Evolutionary conservation across 1,139 yeast species (phyloP).

Genomic region (Arxiozyma slooffiae): DNA sequence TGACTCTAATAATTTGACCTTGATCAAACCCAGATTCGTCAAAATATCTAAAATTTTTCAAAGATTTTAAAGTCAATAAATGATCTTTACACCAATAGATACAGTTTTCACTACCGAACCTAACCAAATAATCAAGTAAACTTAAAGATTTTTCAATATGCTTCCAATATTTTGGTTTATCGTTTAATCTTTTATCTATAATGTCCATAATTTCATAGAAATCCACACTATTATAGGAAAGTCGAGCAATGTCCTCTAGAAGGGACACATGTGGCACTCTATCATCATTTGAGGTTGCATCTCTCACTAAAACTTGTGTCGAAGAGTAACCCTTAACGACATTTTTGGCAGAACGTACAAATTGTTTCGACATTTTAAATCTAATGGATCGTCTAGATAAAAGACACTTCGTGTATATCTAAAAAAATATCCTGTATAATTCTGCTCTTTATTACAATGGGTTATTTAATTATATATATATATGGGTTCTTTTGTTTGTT

Average conservation of each 20-base stretch:
- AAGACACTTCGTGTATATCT: background rate
- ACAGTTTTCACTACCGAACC: conserved; percentile 83
- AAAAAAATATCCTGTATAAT: too few species aligned
- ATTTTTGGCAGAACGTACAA: conserved; percentile 82
- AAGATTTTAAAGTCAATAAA: conserved; percentile 76
- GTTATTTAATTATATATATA: background rate
- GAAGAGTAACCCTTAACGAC: conserved; percentile 88
- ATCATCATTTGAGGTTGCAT: conserved; percentile 87
- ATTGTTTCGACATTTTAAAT: conserved; percentile 29
- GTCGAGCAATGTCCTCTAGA: conserved; percentile 75
- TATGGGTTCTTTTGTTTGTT: background rate
- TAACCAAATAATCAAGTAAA: conserved; percentile 79
- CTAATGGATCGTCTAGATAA: background rate
- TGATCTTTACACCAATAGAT: conserved; percentile 92
- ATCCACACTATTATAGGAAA: conserved; percentile 66
- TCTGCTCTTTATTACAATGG: background rate
- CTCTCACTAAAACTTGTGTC: conserved; percentile 80
- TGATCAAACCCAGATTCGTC: conserved; percentile 80
- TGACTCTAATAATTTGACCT: conserved; percentile 81
- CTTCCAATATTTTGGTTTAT: conserved; percentile 96
- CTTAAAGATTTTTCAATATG: conserved; percentile 90
- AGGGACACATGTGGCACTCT: conserved; percentile 74
- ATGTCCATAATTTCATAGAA: conserved; percentile 91
- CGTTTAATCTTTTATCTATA: conserved; percentile 86
- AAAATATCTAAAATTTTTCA: conserved; percentile 79